Evolutionary conservation across 2,329 filamentous ascomycete genomes (phyloP).

Genomic region (Trichophyton verrucosum): DNA sequence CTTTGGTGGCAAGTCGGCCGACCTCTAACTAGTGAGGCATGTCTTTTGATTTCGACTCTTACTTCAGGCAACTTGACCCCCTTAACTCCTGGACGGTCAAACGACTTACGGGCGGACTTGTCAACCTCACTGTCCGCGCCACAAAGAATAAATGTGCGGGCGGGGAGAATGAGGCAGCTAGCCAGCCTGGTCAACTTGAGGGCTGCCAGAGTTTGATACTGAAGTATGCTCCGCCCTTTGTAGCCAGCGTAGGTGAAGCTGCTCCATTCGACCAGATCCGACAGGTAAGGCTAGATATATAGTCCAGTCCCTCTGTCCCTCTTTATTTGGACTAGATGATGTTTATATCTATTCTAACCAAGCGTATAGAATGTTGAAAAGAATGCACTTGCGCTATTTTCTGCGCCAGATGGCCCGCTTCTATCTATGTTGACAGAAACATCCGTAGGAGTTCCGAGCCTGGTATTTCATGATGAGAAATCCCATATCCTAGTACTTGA

Average conservation of each 20-base stretch:
- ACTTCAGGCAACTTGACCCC: slow-evolving; percentile 4
- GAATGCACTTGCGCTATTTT: slow-evolving; percentile 5
- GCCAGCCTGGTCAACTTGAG: not conserved
- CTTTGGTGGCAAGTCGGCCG: not conserved
- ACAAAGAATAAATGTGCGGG: not conserved
- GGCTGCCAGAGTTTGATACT: slow-evolving; percentile 6
- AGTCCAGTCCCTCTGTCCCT: not conserved
- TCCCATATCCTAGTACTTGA: slow-evolving; percentile 8
- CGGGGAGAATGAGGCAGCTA: not conserved
- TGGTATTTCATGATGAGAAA: slow-evolving; percentile 5
- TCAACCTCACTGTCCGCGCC: slow-evolving; percentile 9
- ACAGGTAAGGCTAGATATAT: slow-evolving; percentile 1
- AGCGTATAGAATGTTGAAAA: slow-evolving; percentile 6
- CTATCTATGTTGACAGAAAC: not conserved
- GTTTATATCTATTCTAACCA: not conserved
- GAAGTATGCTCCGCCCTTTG: slow-evolving; percentile 9
- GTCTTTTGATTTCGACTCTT: slow-evolving; percentile 6
- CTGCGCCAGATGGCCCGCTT: not conserved
- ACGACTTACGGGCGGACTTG: slow-evolving; percentile 6
- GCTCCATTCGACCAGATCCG: slow-evolving; percentile 8
- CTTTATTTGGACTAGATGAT: not conserved
- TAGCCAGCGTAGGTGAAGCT: not conserved
- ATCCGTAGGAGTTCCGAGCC: not conserved
- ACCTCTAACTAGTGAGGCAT: not conserved
- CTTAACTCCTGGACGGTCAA: not conserved